Evolutionary conservation across 352 stramenopile genomes (phyloP), one percentile per base, ranked within the genome.

Genomic region (Phytophthora megakarya): DNA sequence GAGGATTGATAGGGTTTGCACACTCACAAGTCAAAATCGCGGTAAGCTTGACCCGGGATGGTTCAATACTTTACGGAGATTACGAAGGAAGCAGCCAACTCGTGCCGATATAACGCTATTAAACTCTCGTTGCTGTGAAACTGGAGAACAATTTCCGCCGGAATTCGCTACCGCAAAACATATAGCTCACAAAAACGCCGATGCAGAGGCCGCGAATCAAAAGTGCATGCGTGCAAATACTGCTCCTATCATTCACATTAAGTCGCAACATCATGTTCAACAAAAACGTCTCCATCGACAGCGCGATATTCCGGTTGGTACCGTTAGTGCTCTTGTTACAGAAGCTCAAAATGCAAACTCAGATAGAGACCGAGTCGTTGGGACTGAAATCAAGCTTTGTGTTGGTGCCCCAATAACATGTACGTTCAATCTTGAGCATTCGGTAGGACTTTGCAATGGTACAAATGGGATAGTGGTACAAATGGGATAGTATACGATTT

Each of bases 21-120:
- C 6, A 8, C 7, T 60, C 11, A 60, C 25, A n/a, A 50, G 39
- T 10, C 38, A 60, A 35, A 50, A 49, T 13, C 13, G 19, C 6
- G 39, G 51, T 12, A 50, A 25, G 23, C 13, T n/a, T 8, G 51
- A 60, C 6, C 26, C 25, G 3, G 38, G 50, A 26, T 60, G 51
- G 26, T 60, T 50, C 44, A 11, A 13, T 10, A 26, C 26, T 6
- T 12, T 49, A 9, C 38, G 39, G 2, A 3, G 38, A 22, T 21
- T 40, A 11, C 39, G 39, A 18, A 2, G 11, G 9, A 22, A 28
- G 11, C 12, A 2, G 1, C 32, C 47, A 3, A 55, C 47, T 0
- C 3, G 0, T 15, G 10, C 2, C 12, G 38, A 60, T 37, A 35
- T 43, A 15, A 18, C 42, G 3, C 8, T 60, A 0, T 60, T 60